Conservation (phyloP, 2,329 filamentous ascomycete genomes). For the Monilinia fructicola region DNA sequence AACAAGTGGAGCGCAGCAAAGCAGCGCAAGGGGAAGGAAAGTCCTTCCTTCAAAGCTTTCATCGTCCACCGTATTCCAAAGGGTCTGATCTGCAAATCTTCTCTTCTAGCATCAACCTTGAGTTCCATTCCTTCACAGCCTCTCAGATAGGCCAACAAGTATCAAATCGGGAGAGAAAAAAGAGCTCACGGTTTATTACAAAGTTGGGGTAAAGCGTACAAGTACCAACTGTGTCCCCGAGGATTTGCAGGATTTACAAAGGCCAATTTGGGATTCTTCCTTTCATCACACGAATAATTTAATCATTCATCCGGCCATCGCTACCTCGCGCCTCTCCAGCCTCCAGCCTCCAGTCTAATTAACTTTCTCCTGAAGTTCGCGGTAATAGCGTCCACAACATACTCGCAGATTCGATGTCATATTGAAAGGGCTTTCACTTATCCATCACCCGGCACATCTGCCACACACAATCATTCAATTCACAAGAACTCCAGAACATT, state of each 20-base stretch:
- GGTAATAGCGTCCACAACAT: slow-evolving; percentile 17
- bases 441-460: slow-evolving; percentile 18
- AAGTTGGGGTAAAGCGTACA: background rate
- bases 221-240: background rate
- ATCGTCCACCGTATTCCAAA: slow-evolving; percentile 18
- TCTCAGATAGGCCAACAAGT: slow-evolving; percentile 7
- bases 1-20: slow-evolving; percentile 1
- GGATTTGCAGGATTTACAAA: background rate
- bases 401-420: slow-evolving; percentile 21
- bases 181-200: background rate
- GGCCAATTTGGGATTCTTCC: background rate
- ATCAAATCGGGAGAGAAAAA: background rate
- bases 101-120: slow-evolving; percentile 21
- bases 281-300: slow-evolving; percentile 1
- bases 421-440: slow-evolving; percentile 21
- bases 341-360: background rate
- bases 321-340: background rate
- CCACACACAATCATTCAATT: background rate
- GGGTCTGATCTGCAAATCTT: slow-evolving; percentile 22
- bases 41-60: slow-evolving; percentile 18
- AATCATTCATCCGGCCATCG: background rate
- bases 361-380: slow-evolving; percentile 19
- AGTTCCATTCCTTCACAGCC: background rate
- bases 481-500: background rate
- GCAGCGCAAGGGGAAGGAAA: slow-evolving; percentile 4